These are phyloP conservation scores for Fragaria ananassa DNA, from an alignment of 306 rosid genomes.

Conservation along the genomic window DNA sequence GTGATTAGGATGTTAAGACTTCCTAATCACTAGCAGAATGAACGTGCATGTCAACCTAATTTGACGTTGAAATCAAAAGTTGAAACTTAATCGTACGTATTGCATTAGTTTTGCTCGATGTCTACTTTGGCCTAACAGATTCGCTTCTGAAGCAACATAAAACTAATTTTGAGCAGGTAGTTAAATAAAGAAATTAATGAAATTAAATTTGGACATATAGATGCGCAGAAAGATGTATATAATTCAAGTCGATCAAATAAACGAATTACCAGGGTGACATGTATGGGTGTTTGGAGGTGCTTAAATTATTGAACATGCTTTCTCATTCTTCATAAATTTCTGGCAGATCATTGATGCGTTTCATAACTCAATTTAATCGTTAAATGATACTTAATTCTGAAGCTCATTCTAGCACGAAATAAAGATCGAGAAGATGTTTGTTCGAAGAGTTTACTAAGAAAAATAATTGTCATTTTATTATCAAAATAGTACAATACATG, in stretches of 20 bases:
- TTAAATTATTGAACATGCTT: neutral
- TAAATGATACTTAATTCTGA: no score
- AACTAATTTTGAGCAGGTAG: neutral
- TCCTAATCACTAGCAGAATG: neutral
- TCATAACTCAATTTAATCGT: no score
- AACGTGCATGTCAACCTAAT: neutral
- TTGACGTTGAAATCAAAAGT: slow-evolving; percentile 4
- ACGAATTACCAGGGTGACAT: neutral
- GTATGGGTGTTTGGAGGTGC: neutral
- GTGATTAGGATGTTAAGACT: neutral
- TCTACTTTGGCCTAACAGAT: neutral
- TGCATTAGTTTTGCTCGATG: neutral
- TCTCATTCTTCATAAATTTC: neutral
- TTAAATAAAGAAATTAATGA: neutral
- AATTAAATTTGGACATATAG: neutral
- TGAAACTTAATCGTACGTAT: neutral
- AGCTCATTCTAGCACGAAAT: no score
- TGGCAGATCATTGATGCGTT: neutral
- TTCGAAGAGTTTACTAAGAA: no score
- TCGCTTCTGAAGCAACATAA: neutral
- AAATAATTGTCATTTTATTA: no score
- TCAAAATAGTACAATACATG: no score
- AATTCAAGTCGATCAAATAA: neutral
- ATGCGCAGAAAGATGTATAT: neutral
- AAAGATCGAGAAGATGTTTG: no score